phyloP scores from a whole-genome alignment of 2,329 filamentous ascomycete genomes.

The Beauveria sp. region DNA sequence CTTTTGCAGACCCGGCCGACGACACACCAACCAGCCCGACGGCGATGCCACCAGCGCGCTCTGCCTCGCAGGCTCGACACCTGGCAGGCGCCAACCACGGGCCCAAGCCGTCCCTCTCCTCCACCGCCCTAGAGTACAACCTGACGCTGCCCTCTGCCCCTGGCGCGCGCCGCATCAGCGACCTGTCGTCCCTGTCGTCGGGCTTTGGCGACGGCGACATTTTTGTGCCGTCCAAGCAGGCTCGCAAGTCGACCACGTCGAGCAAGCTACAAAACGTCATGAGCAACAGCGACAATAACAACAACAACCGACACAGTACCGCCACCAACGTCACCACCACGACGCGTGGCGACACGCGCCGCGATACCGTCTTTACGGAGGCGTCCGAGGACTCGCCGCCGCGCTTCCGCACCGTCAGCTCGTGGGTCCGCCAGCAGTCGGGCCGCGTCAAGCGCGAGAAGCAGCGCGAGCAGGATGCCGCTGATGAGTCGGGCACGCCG shows the following conservation, averaged over 20 bases:
- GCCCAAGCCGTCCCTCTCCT: slow-evolving; percentile 7
- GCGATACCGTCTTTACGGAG: slow-evolving; percentile 46
- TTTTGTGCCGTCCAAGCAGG: slow-evolving; percentile 32
- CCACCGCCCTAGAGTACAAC: slow-evolving; percentile 4
- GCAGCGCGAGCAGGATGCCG: slow-evolving; percentile 25
- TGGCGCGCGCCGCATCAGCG: slow-evolving; percentile 36
- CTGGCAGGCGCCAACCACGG: neutral
- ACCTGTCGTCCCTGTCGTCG: slow-evolving; percentile 54
- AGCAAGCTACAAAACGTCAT: neutral
- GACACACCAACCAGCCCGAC: neutral
- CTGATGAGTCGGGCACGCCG: slow-evolving; percentile 22
- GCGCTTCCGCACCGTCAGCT: slow-evolving; percentile 50
- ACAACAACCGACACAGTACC: slow-evolving; percentile 10
- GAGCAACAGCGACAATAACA: neutral
- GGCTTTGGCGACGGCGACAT: slow-evolving; percentile 58
- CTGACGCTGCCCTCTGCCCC: slow-evolving; percentile 29
- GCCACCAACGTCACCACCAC: slow-evolving; percentile 1
- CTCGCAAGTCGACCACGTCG: slow-evolving; percentile 10
- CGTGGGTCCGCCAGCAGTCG: slow-evolving; percentile 60
- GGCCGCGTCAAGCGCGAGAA: slow-evolving; percentile 43
- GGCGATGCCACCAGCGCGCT: neutral
- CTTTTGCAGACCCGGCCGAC: neutral
- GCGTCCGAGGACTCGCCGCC: slow-evolving; percentile 47
- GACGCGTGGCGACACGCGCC: slow-evolving; percentile 12
- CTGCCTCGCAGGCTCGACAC: neutral